Evolutionary conservation across 352 stramenopile species (phyloP), one percentile per base, ranked within the genome.

Genomic region (Pythium rhizo-oryzae): DNA sequence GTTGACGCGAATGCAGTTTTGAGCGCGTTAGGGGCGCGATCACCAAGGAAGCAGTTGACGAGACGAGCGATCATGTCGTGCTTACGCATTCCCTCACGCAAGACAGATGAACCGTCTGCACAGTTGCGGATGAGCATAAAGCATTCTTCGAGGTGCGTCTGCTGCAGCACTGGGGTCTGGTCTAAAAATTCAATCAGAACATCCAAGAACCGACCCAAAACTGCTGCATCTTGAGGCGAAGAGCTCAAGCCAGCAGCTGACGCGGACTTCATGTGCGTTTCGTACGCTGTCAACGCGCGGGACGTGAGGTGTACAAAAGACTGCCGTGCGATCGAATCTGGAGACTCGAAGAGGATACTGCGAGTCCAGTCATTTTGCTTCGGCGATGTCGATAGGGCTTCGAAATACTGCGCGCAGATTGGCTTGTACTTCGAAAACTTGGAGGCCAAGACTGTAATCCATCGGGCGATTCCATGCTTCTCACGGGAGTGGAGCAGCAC

Each of bases 401-500:
- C 77, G 49, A 96, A 92, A 50, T 94, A 93, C 30, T 79, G 75
- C 39, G 62, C 74, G 67, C 85, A 94, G 51, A 93, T 89, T 13
- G 67, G 47, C 57, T 93, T 93, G 61, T 87, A 81, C 28, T 78
- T 78, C 4, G 69, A 76, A 65, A 96, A 96, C 70, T 94, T 93
- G 25, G 74, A 71, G 13, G 81, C 76, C 7, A 96, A 73, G 21
- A 94, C 78, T 12, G 77, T 87, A 60, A 96, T 91, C 87, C 89
- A 96, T 43, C 87, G 78, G 15, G 80, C 82, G 57, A 97, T 87
- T 11, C 87, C 89, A 60, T 96, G 84, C 49, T 97, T 94, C 69
- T 97, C 92, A 52, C 89, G 75, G 15, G 80, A 95, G 52, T 97
- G 92, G 23, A 98, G 63, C 62, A 97, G 59, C 8, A 98, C 87